These are phyloP conservation scores for Metahyphopichia silvanorum DNA, from an alignment of 805 yeast species.

Conservation along the genomic window DNA sequence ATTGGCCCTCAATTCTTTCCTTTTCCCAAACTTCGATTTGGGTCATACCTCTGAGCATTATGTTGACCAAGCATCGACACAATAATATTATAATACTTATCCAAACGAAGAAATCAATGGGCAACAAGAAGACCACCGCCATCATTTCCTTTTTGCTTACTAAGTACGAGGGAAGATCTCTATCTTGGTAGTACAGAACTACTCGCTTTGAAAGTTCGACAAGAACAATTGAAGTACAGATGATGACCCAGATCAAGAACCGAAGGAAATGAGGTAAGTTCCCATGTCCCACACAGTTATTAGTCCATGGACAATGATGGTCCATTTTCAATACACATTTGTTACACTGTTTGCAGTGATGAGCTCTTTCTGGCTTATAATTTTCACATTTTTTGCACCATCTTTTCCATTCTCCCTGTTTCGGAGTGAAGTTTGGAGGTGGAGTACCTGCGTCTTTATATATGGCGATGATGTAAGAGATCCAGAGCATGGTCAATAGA, in stretches of 20 bases:
- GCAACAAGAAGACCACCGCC: conserved; percentile 51
- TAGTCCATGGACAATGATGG: conserved; percentile 93
- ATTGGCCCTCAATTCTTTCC: conserved; percentile 73
- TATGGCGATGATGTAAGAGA: conserved; percentile 72
- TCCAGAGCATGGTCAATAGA: conserved; percentile 59
- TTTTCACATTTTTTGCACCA: conserved; percentile 72
- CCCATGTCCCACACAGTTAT: conserved; percentile 79
- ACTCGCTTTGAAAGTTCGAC: conserved; percentile 40
- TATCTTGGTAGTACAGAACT: conserved; percentile 41
- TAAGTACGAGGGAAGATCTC: conserved; percentile 55
- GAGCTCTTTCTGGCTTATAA: conserved; percentile 79
- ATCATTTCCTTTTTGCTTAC: conserved; percentile 50
- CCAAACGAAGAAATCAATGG: conserved; percentile 57
- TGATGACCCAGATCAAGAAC: conserved; percentile 64
- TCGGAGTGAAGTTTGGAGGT: conserved; percentile 44
- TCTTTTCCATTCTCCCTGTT: conserved; percentile 52
- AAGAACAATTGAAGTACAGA: conserved; percentile 47
- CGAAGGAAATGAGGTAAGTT: conserved; percentile 80
- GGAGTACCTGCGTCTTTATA: conserved; percentile 66
- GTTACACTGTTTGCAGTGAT: conserved; percentile 81
- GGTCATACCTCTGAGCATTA: conserved; percentile 65
- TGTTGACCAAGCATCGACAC: conserved; percentile 56
- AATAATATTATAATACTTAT: conserved; percentile 58
- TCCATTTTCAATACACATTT: conserved; percentile 85
- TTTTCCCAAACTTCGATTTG: conserved; percentile 92